Evolutionary conservation across 23 red algal genomes (phyloP).

Genomic region (Cyanidioschyzon merolae): DNA sequence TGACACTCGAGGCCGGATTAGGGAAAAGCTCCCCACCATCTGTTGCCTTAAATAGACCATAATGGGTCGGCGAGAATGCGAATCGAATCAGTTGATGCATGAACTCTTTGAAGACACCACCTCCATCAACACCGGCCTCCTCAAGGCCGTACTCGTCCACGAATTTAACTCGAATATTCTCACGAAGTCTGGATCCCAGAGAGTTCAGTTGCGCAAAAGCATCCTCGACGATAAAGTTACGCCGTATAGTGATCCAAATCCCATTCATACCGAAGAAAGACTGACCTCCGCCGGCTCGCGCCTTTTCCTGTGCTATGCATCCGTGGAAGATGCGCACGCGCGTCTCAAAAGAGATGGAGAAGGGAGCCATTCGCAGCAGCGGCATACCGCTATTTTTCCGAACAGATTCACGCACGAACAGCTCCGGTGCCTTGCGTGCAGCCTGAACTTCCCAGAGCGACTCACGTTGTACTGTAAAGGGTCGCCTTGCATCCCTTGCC

Average conservation of each 20-base stretch:
- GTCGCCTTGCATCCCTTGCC: constrained; percentile 35
- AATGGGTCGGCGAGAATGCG: constrained; percentile 71
- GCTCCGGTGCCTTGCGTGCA: background rate
- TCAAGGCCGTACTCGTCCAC: constrained; percentile 93
- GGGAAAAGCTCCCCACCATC: constrained; percentile 63
- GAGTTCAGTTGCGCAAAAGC: constrained; percentile 54
- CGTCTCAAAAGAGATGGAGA: constrained; percentile 59
- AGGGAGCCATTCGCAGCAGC: constrained; percentile 60
- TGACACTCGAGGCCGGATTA: constrained; percentile 60
- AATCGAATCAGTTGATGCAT: constrained; percentile 68
- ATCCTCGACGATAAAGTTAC: constrained; percentile 79
- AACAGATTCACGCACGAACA: constrained; percentile 3
- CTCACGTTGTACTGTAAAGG: constrained; percentile 22
- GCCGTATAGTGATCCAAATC: constrained; percentile 64
- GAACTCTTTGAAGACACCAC: constrained; percentile 98
- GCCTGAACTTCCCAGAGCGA: constrained; percentile 31
- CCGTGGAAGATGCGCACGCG: constrained; percentile 65
- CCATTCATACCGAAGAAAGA: constrained; percentile 31
- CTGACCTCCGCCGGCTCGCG: constrained; percentile 20
- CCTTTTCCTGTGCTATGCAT: constrained; percentile 48
- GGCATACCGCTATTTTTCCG: constrained; percentile 33
- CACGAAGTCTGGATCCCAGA: constrained; percentile 22
- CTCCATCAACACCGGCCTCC: constrained; percentile 93
- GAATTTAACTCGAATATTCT: constrained; percentile 69
- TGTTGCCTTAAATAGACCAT: constrained; percentile 81